Base-by-base conservation (phyloP, 805 yeast genomes). In the Kuraishia floccosa region DNA sequence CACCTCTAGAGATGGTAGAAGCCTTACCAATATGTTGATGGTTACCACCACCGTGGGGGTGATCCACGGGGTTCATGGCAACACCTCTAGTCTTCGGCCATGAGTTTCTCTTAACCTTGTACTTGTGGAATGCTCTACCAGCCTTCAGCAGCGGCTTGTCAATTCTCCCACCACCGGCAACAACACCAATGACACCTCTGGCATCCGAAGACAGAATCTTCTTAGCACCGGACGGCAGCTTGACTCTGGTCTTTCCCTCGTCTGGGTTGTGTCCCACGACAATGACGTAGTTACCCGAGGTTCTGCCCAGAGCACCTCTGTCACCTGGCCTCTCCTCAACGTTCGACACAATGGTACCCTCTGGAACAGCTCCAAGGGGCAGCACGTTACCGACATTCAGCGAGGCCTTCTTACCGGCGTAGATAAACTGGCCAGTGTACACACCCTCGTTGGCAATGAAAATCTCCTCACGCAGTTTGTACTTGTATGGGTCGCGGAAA, bases 11-110 rank as follows among this genome's bases (percentile, higher is more conserved):
- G 58, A 89, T 89, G 60, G 97, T 89, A 56, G 97, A 89, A 60
- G 97, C 96, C 79, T 89, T 89, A 86, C 97, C 97, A 74, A 87
- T 89, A 70, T 89, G 97, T 77, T 89, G 97, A 72, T 89, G 97
- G 95, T 87, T 87, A 89, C 98, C 98, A 89, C 98, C 97, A 84
- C 98, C 98, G 70, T 89, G 98, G 67, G 98, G 98, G 77, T 89
- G 98, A 68, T 89, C 98, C 67, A 89, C 98, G 68, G 97, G 97
- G 76, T 89, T 89, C 98, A 91, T 89, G 66, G 98, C 98, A 65
- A 89, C 97, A 89, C 97, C 98, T 77, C 97, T 86, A 62, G 97
- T 91, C 83, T 85, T 87, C 72, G 98, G 98, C 97, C 97, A 91
- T 50, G 95, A 85, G 94, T 91, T 86, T 76, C 97, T 79, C 93